Conservation (phyloP, 441 rosid genomes). For the Pelargonium citronellum region DNA sequence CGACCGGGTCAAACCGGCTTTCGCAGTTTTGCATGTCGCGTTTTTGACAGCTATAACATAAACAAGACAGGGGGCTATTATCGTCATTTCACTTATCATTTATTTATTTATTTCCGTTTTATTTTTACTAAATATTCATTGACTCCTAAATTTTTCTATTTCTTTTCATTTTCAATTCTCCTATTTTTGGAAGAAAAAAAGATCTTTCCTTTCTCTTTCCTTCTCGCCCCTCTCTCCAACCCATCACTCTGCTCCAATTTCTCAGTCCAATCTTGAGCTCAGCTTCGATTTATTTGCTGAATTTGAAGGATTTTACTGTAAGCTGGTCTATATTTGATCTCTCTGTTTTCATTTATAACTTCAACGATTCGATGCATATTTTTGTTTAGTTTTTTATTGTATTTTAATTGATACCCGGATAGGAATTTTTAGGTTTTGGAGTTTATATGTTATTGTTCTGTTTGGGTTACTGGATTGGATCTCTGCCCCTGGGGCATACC, state of each 20-base stretch:
- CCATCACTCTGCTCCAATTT: neutral
- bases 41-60: neutral
- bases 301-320: conserved; percentile 4
- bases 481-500: neutral
- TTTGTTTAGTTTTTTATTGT: neutral
- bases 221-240: neutral
- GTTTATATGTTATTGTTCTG: neutral
- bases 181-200: neutral
- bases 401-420: neutral
- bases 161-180: neutral
- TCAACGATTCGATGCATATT: neutral
- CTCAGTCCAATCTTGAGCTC: neutral
- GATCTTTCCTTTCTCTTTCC: neutral
- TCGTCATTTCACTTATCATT: neutral
- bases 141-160: neutral
- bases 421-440: neutral
- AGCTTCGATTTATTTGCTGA: neutral
- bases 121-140: neutral
- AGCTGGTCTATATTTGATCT: conserved; percentile 1
- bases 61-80: neutral
- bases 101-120: neutral
- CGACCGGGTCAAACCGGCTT: no score
- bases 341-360: neutral
- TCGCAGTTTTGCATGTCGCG: no score
- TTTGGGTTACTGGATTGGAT: neutral